phyloP scores from a whole-genome alignment of 805 yeast species.

The Yarrowia deformans region DNA sequence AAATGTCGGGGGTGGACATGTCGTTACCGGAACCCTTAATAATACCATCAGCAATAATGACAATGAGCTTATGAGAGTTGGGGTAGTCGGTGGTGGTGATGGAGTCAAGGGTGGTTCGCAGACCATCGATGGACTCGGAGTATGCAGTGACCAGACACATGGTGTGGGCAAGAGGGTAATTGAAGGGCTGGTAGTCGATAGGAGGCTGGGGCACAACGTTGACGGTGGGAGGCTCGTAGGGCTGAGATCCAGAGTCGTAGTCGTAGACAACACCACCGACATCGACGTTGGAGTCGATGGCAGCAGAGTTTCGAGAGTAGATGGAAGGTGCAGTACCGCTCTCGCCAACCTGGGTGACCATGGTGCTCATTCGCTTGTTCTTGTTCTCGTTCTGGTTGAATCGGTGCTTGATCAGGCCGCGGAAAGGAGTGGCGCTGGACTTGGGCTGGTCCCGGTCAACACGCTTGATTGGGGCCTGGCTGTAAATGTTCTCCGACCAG shows the following conservation, averaged over 20 bases:
- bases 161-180: conserved; percentile 76
- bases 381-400: conserved; percentile 13
- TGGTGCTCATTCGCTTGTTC: conserved; percentile 38
- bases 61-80: conserved; percentile 86
- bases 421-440: conserved; percentile 21
- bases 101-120: conserved; percentile 89
- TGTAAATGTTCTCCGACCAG: conserved; percentile 76
- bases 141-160: conserved; percentile 89
- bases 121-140: conserved; percentile 87
- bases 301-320: conserved; percentile 35
- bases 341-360: conserved; percentile 33
- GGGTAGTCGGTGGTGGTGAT: conserved; percentile 95
- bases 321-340: conserved; percentile 22
- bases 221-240: conserved; percentile 50
- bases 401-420: conserved; percentile 32
- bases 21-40: conserved; percentile 95
- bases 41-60: conserved; percentile 91
- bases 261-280: conserved; percentile 16
- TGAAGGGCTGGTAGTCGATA: conserved; percentile 83
- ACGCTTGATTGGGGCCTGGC: conserved; percentile 50
- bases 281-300: conserved; percentile 37
- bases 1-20: conserved; percentile 86
- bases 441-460: conserved; percentile 35
- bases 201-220: conserved; percentile 93
- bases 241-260: conserved; percentile 28